Conservation (phyloP, 2,329 filamentous ascomycete species). For the Fusarium aywerte region DNA sequence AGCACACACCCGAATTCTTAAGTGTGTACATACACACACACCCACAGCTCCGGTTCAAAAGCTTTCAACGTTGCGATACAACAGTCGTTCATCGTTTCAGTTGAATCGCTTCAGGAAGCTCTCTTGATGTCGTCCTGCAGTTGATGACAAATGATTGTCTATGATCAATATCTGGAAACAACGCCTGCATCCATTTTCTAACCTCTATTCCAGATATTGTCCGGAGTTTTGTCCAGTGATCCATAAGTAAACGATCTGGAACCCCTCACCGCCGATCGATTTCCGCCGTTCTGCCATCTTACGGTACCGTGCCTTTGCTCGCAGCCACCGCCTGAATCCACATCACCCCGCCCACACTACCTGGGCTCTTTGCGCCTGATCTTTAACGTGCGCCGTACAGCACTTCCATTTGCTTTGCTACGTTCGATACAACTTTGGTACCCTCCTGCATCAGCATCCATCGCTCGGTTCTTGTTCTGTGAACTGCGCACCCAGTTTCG, state of each 20-base stretch:
- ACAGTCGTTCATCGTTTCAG: slow-evolving; percentile 16
- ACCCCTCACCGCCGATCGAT: slow-evolving; percentile 47
- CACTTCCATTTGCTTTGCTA: slow-evolving; percentile 21
- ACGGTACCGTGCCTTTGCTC: background rate
- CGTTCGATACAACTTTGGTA: slow-evolving; percentile 41
- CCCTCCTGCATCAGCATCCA: slow-evolving; percentile 43
- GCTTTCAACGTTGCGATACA: slow-evolving; percentile 33
- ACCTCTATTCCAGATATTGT: slow-evolving; percentile 32
- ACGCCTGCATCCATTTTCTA: slow-evolving; percentile 13
- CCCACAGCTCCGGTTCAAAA: slow-evolving; percentile 28
- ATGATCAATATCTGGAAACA: slow-evolving; percentile 14
- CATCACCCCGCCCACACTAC: slow-evolving; percentile 36
- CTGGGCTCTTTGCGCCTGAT: slow-evolving; percentile 43
- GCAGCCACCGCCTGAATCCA: slow-evolving; percentile 38
- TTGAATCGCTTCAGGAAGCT: slow-evolving; percentile 2
- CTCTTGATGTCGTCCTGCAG: background rate
- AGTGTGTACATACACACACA: slow-evolving; percentile 24
- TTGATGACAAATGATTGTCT: slow-evolving; percentile 5
- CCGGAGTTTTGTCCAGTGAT: slow-evolving; percentile 32
- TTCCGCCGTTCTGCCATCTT: slow-evolving; percentile 44
- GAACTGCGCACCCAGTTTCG: slow-evolving; percentile 31
- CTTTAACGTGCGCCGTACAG: slow-evolving; percentile 41
- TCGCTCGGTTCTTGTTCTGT: slow-evolving; percentile 37
- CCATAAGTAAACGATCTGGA: slow-evolving; percentile 45
- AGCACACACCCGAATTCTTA: slow-evolving; percentile 22